phyloP scores from a whole-genome alignment of 2,329 filamentous ascomycete genomes.

The Triangularia verruculosa region DNA sequence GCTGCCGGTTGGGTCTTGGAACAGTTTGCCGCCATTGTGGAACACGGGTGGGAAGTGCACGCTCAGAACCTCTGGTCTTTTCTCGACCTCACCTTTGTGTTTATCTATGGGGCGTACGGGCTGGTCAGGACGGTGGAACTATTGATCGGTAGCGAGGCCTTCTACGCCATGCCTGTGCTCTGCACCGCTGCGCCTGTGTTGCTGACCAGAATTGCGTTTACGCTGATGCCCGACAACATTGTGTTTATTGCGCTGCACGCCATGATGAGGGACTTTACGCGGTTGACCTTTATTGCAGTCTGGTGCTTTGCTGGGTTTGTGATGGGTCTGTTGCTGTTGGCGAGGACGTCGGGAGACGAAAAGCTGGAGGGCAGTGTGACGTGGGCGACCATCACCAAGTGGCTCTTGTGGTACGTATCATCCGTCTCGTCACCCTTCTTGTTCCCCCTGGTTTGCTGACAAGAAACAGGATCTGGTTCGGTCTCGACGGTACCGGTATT shows the following conservation, averaged over 20 bases:
- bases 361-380: conserved; percentile 24
- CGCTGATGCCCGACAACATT: conserved; percentile 71
- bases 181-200: conserved; percentile 67
- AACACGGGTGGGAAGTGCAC: conserved; percentile 66
- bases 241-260: conserved; percentile 70
- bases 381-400: conserved; percentile 63
- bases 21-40: conserved; percentile 61
- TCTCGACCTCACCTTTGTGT: conserved; percentile 65
- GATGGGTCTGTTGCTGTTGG: conserved; percentile 65
- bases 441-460: background rate
- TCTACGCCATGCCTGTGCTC: conserved; percentile 62
- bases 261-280: conserved; percentile 71
- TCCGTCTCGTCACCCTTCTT: background rate
- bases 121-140: conserved; percentile 58
- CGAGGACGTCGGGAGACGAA: conserved; percentile 19
- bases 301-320: conserved; percentile 72
- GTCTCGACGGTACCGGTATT: conserved; percentile 61
- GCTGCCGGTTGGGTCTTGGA: conserved; percentile 66
- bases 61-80: conserved; percentile 75
- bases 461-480: conserved; percentile 62
- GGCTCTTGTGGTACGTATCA: conserved; percentile 62
- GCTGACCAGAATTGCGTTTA: conserved; percentile 68
- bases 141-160: conserved; percentile 42
- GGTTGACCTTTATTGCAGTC: conserved; percentile 62
- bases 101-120: conserved; percentile 62